A percentile compares a stretch with the other conserved stretches of the same genome.
phyloP scores from a whole-genome alignment of 2,329 filamentous ascomycete genomes.

The Coniochaeta sp. region DNA sequence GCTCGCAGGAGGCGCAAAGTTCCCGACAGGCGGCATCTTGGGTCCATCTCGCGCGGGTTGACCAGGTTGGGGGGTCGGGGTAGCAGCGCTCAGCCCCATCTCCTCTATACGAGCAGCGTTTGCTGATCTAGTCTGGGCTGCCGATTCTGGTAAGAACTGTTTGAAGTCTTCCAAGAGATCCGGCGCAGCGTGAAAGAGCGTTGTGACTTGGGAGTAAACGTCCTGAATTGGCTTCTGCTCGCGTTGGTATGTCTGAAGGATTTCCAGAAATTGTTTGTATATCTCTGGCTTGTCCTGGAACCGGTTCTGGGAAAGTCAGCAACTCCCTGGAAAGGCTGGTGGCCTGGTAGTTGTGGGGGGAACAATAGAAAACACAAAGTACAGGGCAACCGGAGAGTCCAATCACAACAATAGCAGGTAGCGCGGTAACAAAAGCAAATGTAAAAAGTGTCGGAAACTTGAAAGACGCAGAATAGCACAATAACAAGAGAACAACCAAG shows the following conservation, averaged over 20 bases:
- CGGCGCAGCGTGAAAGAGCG: conserved; percentile 84
- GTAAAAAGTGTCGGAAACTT: not conserved
- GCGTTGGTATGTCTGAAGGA: conserved; percentile 93
- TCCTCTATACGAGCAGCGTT: conserved; percentile 55
- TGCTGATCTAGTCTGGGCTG: conserved; percentile 50
- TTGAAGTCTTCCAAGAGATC: conserved; percentile 98
- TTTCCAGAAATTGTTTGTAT: conserved; percentile 98
- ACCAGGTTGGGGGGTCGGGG: conserved; percentile 47
- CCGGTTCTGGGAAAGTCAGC: conserved; percentile 59
- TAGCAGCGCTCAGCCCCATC: conserved; percentile 45
- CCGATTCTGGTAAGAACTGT: conserved; percentile 90
- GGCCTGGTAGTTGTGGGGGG: conserved; percentile 7
- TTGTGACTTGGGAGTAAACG: conserved; percentile 94
- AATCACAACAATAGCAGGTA: not conserved
- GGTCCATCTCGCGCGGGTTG: conserved; percentile 48
- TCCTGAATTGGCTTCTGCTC: conserved; percentile 98
- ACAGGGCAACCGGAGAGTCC: too few species aligned
- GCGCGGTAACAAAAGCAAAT: not conserved
- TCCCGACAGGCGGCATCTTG: conserved; percentile 88
- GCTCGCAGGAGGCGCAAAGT: conserved; percentile 77
- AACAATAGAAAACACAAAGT: not conserved
- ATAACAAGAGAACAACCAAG: not conserved
- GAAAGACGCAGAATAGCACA: not conserved
- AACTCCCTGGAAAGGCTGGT: conserved; percentile 6
- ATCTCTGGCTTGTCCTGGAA: conserved; percentile 96